Conservation (phyloP, 345 rosid species). For the Firmiana major region DNA sequence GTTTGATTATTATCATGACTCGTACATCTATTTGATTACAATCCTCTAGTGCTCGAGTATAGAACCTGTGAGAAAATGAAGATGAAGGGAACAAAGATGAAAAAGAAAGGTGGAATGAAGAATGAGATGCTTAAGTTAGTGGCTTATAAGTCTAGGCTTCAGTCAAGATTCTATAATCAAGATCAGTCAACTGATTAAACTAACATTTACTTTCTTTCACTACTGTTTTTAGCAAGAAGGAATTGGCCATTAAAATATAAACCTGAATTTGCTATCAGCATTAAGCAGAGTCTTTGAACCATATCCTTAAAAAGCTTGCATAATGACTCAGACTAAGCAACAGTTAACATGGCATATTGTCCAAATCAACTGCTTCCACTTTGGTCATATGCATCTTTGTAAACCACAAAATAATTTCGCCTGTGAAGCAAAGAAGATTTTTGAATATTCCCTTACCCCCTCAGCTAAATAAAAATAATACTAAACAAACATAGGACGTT, state of each 20-base stretch:
- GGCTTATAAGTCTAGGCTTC: slow-evolving; percentile 25
- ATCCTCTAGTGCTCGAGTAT: neutral
- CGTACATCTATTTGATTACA: no score
- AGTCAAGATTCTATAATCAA: slow-evolving; percentile 33
- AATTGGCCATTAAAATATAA: slow-evolving; percentile 1
- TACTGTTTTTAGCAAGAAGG: neutral
- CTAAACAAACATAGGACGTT: neutral
- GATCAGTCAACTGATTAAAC: slow-evolving; percentile 31
- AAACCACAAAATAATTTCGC: neutral
- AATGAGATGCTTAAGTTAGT: slow-evolving; percentile 41
- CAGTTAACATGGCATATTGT: slow-evolving; percentile 10
- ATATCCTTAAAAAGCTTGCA: slow-evolving; percentile 20
- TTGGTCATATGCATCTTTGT: neutral
- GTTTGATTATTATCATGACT: neutral
- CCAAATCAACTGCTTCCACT: slow-evolving; percentile 24
- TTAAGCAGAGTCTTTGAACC: slow-evolving; percentile 14
- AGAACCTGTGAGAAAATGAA: slow-evolving; percentile 1
- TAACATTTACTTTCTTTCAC: slow-evolving; percentile 7
- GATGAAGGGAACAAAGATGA: slow-evolving; percentile 8
- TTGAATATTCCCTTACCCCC: neutral
- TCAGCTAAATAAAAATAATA: neutral
- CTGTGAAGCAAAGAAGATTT: neutral
- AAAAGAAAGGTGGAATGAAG: slow-evolving; percentile 20
- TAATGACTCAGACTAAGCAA: slow-evolving; percentile 16
- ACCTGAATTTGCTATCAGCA: slow-evolving; percentile 16